phyloP scores from a whole-genome alignment of 1,284 basidiomycete genomes.

The Pseudozyma flocculosa region DNA sequence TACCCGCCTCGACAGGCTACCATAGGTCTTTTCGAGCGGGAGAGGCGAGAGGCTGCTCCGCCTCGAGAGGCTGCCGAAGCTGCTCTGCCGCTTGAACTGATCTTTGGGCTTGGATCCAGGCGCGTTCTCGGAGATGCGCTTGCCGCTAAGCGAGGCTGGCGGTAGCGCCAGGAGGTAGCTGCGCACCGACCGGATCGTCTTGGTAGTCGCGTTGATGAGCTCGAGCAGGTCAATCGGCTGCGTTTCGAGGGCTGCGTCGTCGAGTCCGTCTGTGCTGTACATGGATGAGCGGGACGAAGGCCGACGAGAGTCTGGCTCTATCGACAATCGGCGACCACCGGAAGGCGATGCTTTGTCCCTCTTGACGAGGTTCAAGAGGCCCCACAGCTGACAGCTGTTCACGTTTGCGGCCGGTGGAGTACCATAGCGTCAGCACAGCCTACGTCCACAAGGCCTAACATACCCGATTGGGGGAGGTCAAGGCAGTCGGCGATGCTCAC shows the following conservation, averaged over 20 bases:
- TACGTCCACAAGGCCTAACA: no score
- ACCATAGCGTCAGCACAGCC: no score
- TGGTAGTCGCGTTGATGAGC: conserved; percentile 26
- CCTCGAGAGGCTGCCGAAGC: conserved; percentile 25
- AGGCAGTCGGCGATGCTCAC: not conserved
- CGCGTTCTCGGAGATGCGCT: conserved; percentile 2
- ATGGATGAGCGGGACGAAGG: not conserved
- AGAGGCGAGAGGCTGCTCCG: conserved; percentile 2
- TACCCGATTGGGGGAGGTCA: no score
- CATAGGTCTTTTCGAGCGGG: conserved; percentile 1
- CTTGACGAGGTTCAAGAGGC: conserved; percentile 10
- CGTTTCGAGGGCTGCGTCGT: not conserved
- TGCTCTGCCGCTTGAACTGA: conserved; percentile 31
- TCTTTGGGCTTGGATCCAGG: conserved; percentile 21
- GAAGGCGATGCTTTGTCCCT: not conserved
- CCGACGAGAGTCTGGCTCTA: not conserved
- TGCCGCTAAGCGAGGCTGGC: conserved; percentile 1
- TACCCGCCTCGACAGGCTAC: not conserved
- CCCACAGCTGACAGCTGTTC: conserved; percentile 10
- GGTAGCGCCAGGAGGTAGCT: conserved; percentile 39
- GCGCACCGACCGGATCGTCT: conserved; percentile 38
- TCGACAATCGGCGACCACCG: not conserved
- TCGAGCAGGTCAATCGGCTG: conserved; percentile 7
- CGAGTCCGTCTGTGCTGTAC: not conserved
- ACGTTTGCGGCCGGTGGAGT: not conserved